Base-by-base conservation (phyloP, 2,329 filamentous ascomycete species). In the Colletotrichum somersetense region DNA sequence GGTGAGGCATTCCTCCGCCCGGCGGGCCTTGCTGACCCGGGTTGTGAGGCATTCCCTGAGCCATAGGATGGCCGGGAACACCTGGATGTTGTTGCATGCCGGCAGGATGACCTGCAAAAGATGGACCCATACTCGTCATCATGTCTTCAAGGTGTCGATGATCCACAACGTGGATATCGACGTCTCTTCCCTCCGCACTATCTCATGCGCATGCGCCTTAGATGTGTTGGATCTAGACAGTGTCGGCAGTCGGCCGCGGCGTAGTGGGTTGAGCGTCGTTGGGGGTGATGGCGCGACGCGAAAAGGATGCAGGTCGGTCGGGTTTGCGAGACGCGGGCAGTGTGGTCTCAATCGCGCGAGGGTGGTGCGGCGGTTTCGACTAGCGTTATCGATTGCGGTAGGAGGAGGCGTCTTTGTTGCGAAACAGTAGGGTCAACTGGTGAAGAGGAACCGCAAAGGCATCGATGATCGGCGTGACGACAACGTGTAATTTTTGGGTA, bases 41-140 rank as follows among this genome's bases (percentile, higher is more conserved):
- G 76, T 91, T 92, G 63, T 92, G 91, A 77, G 86, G 87, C 87
- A 90, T 90, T 66, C 87, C 88, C 12, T 86, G 87, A 23, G 85
- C 87, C 84, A 90, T 89, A 73, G 89, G 90, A 79, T 92, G 91
- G 44, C 89, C 89, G 50, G 88, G 88, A 75, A 92, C 89, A 75
- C 90, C 91, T 74, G 91, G 91, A 80, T 93, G 91, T 77, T 91
- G 86, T 73, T 87, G 92, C 89, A 94, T 92, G 79, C 86, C 89
- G 78, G 86, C 89, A 75, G 91, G 90, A 84, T 93, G 91, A 81
- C 91, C 91, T 78, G 85, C 82, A 78, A 90, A 93, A 78, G 88
- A 86, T 77, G 88, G 88, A 75, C 85, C 86, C 83, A 91, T 89
- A 82, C 88, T 91, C 74, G 91, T 88, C 91, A 94, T 94, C 91